phyloP scores from a whole-genome alignment of 83 land plant genomes.

The Diphasiastrum complanatum region DNA sequence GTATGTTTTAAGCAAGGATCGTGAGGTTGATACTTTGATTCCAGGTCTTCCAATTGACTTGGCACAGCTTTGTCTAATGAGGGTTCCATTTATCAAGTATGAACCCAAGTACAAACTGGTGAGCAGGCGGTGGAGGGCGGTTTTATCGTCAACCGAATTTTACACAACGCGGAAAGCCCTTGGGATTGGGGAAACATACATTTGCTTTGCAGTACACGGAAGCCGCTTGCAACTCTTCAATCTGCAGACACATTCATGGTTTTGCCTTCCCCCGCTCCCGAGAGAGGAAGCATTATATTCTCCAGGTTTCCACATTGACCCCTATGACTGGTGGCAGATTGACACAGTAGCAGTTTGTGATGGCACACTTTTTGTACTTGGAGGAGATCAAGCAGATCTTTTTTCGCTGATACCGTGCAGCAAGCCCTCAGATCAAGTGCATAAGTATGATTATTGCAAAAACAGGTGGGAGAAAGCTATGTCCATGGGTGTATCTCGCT shows the following conservation, averaged over 20 bases:
- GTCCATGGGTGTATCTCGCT: conserved; percentile 26
- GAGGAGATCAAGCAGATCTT: conserved; percentile 20
- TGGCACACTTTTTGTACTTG: conserved; percentile 28
- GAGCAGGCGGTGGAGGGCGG: conserved; percentile 13
- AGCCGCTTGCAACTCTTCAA: conserved; percentile 25
- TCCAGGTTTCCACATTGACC: conserved; percentile 22
- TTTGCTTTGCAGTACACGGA: conserved; percentile 30
- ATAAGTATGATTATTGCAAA: conserved; percentile 24
- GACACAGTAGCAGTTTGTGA: conserved; percentile 29
- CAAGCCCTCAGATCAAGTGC: conserved; percentile 21
- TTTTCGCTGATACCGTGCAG: conserved; percentile 8
- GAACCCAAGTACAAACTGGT: conserved; percentile 13
- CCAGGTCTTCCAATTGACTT: conserved; percentile 30
- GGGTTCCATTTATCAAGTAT: conserved; percentile 24
- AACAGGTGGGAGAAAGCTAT: conserved; percentile 21
- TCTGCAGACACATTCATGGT: conserved; percentile 17
- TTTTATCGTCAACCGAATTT: conserved; percentile 23
- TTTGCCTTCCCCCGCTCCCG: conserved; percentile 31
- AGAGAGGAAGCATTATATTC: conserved; percentile 8
- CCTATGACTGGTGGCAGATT: conserved; percentile 36
- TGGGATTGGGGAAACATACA: conserved; percentile 12
- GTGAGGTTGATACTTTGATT: too few relatives aligned
- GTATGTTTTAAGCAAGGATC: too few relatives aligned
- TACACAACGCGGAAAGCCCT: conserved; percentile 12
- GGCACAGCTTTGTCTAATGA: conserved; percentile 31